Evolutionary conservation across 2,329 filamentous ascomycete species (phyloP), one percentile per base, ranked within the genome.

Genomic region (Incumbomyces delicatus): DNA sequence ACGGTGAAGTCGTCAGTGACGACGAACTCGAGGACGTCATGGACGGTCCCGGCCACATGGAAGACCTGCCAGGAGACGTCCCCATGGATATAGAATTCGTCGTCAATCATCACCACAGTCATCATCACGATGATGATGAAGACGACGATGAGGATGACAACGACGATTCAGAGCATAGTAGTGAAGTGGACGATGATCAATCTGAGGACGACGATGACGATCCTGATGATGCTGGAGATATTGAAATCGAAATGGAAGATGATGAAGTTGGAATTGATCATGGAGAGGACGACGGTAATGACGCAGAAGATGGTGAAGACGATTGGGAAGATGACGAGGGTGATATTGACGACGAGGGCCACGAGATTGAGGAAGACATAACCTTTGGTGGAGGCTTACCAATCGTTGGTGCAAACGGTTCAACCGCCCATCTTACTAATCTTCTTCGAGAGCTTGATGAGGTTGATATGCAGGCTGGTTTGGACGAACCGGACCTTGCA

Each of bases 1-100:
- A 86, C 49, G 85, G 88, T 58, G 86, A 92, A 55, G 84, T 90
- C 47, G 81, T 95, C 48, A 95, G 89, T 58, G 90, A 94, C 59
- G 86, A 92, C 49, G 87, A 94, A 50, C 75, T 85, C 52, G 87
- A 94, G 48, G 85, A 85, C 22, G 75, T 88, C 43, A 81, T 81
- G 51, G 85, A 81, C 33, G 89, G 94, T 74, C 90, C 54, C 14
- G 55, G 88, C 5, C 73, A 73, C 10, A 77, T 82, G 41, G 78
- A 82, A 69, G 78, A 78, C 47, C 65, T 81, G 34, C 71, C 77
- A 33, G 78, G 78, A 12, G 78, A 81, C 56, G 66, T 71, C n/a
- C 69, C 67, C 18, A 74, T 80, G 65, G 81, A 86, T 32, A 85
- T 95, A 43, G 89, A 95, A 69, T 85, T 96, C 56, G 86, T 94